Evolutionary conservation across 164 flowering plant species (phyloP).

Genomic region (Warburgia ugandensis): DNA sequence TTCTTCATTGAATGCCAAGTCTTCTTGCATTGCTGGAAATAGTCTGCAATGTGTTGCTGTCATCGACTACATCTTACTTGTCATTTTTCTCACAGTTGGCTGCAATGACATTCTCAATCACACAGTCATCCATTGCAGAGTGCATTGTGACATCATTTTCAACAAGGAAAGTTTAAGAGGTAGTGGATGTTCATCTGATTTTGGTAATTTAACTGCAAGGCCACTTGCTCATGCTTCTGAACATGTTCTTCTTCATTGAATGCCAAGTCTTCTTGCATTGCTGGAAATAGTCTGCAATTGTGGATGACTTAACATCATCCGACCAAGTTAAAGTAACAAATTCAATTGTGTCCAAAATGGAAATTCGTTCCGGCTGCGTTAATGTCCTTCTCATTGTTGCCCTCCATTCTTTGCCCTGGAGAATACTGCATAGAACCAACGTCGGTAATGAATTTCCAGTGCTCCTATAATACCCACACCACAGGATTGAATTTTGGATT

Average conservation of each 20-base stretch:
- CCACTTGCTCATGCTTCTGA: not conserved
- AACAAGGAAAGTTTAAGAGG: not conserved
- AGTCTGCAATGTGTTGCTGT: too few relatives aligned
- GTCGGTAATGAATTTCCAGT: not conserved
- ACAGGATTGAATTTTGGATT: not conserved
- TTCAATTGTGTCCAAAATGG: not conserved
- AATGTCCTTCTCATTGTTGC: too few relatives aligned
- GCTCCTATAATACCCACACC: not conserved
- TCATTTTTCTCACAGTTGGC: too few relatives aligned
- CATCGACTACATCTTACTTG: too few relatives aligned
- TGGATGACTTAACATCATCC: not conserved
- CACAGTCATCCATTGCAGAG: too few relatives aligned
- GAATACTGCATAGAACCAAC: not conserved
- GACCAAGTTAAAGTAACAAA: not conserved
- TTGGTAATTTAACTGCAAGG: not conserved
- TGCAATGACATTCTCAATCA: too few relatives aligned
- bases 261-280: not conserved
- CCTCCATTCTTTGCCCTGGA: not conserved
- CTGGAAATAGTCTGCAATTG: not conserved
- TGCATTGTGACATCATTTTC: too few relatives aligned
- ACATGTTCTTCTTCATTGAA: not conserved
- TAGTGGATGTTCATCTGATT: not conserved
- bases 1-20: not conserved
- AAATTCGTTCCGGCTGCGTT: not conserved
- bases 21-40: not conserved